Evolutionary conservation across 2,329 filamentous ascomycete species (phyloP).

Genomic region (Diplodia scrobiculata): DNA sequence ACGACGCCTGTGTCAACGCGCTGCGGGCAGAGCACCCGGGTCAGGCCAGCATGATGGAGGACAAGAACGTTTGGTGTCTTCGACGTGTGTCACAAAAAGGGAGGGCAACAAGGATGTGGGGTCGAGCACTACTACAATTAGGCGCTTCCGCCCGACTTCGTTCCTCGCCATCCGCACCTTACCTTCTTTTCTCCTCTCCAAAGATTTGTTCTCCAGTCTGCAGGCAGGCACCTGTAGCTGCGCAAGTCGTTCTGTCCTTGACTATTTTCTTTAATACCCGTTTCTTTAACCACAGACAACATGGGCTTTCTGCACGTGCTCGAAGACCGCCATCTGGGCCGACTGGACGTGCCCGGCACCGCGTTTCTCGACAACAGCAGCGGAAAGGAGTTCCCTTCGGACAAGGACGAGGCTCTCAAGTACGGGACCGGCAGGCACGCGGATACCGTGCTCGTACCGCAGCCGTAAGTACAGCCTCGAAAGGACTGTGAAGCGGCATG

Average conservation of each 20-base stretch:
- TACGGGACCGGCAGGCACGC: conserved; percentile 41
- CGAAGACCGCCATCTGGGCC: conserved; percentile 39
- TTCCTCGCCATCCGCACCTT: background rate
- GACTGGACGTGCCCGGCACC: conserved; percentile 41
- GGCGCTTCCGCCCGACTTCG: background rate
- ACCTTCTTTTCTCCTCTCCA: background rate
- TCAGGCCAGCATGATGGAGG: conserved; percentile 16
- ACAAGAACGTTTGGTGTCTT: conserved; percentile 13
- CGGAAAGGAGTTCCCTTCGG: conserved; percentile 29
- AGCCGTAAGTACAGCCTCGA: conserved; percentile 36
- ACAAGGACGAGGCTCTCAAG: conserved; percentile 35
- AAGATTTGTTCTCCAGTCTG: background rate
- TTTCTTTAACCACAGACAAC: background rate
- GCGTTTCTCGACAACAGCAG: conserved; percentile 40
- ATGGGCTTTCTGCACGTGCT: conserved; percentile 44
- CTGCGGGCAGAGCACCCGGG: conserved; percentile 1
- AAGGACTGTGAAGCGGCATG: too few relatives aligned
- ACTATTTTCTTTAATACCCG: background rate
- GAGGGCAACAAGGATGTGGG: background rate
- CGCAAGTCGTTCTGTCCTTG: background rate
- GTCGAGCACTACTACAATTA: conserved; percentile 9
- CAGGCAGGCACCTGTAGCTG: conserved; percentile 16
- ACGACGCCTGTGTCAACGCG: conserved; percentile 13
- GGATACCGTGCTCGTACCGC: conserved; percentile 41
- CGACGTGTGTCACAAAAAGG: conserved; percentile 10